Percentiles rank a stretch among this genome's conserved stretches.
Conservation (phyloP, 192 early-diverging fungal genomes). For the Coemansia sp. region DNA sequence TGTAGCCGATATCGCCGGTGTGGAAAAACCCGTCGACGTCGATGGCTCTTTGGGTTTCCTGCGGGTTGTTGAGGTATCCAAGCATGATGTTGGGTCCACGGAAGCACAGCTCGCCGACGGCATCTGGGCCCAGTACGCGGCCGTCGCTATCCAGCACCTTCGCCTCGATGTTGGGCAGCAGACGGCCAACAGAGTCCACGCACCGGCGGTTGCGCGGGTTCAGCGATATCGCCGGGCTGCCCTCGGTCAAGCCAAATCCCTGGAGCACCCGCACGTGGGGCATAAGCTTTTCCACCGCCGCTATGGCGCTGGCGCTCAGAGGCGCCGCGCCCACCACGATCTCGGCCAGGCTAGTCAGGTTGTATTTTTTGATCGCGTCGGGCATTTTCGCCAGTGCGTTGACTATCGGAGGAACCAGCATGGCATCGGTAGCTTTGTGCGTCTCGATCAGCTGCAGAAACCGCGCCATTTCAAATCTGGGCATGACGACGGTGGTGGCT, state of each 20-base stretch:
- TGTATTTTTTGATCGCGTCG: conserved; percentile 58
- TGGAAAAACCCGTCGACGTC: conserved; percentile 77
- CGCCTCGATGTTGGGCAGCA: conserved; percentile 72
- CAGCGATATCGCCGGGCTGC: conserved; percentile 35
- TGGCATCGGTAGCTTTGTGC: conserved; percentile 61
- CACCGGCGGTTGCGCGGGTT: conserved; percentile 4
- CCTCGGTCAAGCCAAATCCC: conserved; percentile 69
- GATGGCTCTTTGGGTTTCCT: conserved; percentile 70
- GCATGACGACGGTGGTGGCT: conserved; percentile 60
- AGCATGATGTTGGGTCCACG: conserved; percentile 85
- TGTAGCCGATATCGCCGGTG: conserved; percentile 77
- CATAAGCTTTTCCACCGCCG: conserved; percentile 35
- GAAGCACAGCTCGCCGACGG: conserved; percentile 82
- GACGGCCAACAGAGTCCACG: conserved; percentile 63
- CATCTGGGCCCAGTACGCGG: conserved; percentile 15
- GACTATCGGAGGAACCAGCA: conserved; percentile 66
- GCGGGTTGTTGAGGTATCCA: conserved; percentile 78
- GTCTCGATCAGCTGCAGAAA: conserved; percentile 65
- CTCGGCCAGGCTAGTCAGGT: conserved; percentile 63
- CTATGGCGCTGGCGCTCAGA: conserved; percentile 51
- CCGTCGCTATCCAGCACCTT: conserved; percentile 68
- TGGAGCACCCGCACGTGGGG: conserved; percentile 48
- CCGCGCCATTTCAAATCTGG: conserved; percentile 64
- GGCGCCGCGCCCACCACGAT: conserved; percentile 82
- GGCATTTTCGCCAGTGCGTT: conserved; percentile 72